These are phyloP conservation scores for Tetrapisispora nanseiensis DNA, from an alignment of 805 yeast species.

Conservation along the genomic window DNA sequence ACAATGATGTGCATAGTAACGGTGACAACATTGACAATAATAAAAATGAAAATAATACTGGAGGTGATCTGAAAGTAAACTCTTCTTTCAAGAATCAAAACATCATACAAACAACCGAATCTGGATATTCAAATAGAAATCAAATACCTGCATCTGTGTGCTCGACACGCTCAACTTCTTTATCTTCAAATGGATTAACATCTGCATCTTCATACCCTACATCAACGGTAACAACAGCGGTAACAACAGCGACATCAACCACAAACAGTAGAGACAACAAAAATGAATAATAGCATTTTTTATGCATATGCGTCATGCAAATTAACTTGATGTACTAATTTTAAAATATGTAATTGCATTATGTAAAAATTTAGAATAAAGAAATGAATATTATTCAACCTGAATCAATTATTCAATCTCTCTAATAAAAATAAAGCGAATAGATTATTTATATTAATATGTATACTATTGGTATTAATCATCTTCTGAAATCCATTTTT, in stretches of 20 bases:
- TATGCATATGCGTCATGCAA: not conserved
- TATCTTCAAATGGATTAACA: not conserved
- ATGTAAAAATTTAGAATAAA: no score
- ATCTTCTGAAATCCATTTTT: not conserved
- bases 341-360: not conserved
- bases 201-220: conserved; percentile 2
- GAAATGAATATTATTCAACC: no score
- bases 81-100: not conserved
- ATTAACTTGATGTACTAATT: no score
- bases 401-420: no score
- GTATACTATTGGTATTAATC: not conserved
- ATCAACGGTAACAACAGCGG: not conserved
- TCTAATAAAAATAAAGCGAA: no score
- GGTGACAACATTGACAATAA: not conserved
- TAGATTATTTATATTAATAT: no score
- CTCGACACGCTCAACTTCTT: conserved; percentile 1
- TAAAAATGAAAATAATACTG: not conserved
- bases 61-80: no score
- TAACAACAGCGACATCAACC: not conserved
- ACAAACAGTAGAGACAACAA: not conserved
- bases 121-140: not conserved
- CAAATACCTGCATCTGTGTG: conserved; percentile 1
- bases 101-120: not conserved
- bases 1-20: not conserved
- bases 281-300: not conserved